Conservation (phyloP, 306 rosid genomes). For the Geum urbanum region DNA sequence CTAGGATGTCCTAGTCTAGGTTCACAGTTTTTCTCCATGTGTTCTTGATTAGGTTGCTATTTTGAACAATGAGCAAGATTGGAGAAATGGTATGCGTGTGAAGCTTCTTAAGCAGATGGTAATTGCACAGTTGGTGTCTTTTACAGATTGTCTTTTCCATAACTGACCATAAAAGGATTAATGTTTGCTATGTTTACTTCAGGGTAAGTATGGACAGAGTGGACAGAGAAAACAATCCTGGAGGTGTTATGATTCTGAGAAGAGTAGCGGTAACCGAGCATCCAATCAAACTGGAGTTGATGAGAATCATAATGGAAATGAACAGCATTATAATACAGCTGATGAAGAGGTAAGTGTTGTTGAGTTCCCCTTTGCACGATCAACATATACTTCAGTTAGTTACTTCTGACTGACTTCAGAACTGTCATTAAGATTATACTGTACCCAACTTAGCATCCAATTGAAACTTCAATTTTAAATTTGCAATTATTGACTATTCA, state of each 20-base stretch:
- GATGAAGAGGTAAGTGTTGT: slow-evolving; percentile 61
- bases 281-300: slow-evolving; percentile 50
- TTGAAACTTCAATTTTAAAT: not conserved
- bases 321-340: slow-evolving; percentile 54
- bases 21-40: slow-evolving; percentile 13
- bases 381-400: no score
- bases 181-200: slow-evolving; percentile 26
- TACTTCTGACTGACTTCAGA: not conserved
- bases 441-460: not conserved
- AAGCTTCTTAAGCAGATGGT: slow-evolving; percentile 77
- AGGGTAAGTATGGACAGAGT: slow-evolving; percentile 66
- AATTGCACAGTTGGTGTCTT: not conserved
- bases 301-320: slow-evolving; percentile 53
- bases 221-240: slow-evolving; percentile 65
- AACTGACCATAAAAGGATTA: slow-evolving; percentile 16
- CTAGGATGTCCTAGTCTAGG: slow-evolving; percentile 15
- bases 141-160: not conserved
- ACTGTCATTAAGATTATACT: not conserved
- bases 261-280: slow-evolving; percentile 39
- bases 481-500: no score
- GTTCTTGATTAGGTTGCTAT: slow-evolving; percentile 55
- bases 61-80: slow-evolving; percentile 71
- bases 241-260: slow-evolving; percentile 65
- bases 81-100: slow-evolving; percentile 97
- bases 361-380: not conserved